Percentiles rank a stretch among this genome's conserved stretches.
phyloP scores from a whole-genome alignment of 306 rosid species.

The Cicer yamashitae region DNA sequence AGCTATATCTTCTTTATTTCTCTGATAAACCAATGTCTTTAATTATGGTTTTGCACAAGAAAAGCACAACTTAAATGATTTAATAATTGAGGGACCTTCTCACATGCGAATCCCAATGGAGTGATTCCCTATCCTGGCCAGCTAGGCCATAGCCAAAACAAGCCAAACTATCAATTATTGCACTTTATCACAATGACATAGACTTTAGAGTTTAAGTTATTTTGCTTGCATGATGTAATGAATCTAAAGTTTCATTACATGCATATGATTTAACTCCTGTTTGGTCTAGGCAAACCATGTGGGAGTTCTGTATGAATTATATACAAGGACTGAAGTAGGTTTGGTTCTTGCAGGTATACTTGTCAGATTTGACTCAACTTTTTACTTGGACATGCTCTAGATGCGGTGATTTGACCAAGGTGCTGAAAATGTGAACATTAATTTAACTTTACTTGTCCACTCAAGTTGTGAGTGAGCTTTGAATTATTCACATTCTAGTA shows the following conservation, averaged over 20 bases:
- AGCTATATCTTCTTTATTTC: constrained; percentile 5
- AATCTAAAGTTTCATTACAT: constrained; percentile 36
- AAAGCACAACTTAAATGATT: constrained; percentile 34
- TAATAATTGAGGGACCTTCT: constrained; percentile 24
- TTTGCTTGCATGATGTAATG: constrained; percentile 21
- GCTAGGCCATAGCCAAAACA: constrained; percentile 8
- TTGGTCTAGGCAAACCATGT: constrained; percentile 8
- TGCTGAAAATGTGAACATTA: constrained; percentile 49
- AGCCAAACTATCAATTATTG: not conserved
- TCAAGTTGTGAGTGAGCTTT: constrained; percentile 20
- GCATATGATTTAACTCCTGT: constrained; percentile 26
- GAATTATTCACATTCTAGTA: constrained; percentile 28
- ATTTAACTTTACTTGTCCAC: constrained; percentile 35
- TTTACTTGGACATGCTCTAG: constrained; percentile 91
- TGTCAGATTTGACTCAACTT: constrained; percentile 83
- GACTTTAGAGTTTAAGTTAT: constrained; percentile 32
- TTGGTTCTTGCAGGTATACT: constrained; percentile 75
- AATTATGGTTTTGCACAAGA: constrained; percentile 22
- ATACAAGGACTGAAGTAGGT: constrained; percentile 41
- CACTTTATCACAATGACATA: not conserved
- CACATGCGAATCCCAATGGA: constrained; percentile 22
- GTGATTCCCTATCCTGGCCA: constrained; percentile 31
- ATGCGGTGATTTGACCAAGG: constrained; percentile 83
- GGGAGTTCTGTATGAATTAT: constrained; percentile 22
- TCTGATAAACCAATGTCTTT: not conserved